Evolutionary conservation across 352 stramenopile species (phyloP).

Genomic region (Globisporangium alternatum): DNA sequence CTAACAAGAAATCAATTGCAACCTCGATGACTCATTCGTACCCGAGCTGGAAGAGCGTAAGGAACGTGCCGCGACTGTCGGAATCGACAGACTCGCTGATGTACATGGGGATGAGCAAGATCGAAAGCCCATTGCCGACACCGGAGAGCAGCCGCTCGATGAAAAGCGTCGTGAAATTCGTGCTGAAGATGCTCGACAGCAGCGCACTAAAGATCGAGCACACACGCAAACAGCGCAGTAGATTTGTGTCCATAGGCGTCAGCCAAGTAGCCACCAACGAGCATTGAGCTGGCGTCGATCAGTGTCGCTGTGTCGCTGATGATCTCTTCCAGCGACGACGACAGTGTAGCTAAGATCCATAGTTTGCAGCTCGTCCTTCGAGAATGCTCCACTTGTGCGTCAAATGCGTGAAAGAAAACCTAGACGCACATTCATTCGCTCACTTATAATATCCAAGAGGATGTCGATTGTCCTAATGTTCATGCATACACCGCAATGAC

Average conservation of each 20-base stretch:
- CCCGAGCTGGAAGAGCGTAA: constrained; percentile 82
- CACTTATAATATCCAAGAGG: too few species aligned
- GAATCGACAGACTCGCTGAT: constrained; percentile 81
- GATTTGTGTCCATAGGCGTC: constrained; percentile 72
- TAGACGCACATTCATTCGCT: too few species aligned
- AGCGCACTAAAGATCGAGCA: constrained; percentile 71
- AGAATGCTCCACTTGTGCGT: too few species aligned
- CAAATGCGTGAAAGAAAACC: too few species aligned
- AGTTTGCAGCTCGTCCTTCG: too few species aligned
- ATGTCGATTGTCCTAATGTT: too few species aligned
- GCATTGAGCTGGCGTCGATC: constrained; percentile 77
- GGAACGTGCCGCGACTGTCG: constrained; percentile 54
- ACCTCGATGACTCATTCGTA: constrained; percentile 21
- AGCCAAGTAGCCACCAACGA: constrained; percentile 64
- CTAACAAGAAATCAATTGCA: too few species aligned
- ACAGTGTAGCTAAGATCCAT: too few species aligned
- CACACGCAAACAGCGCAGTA: constrained; percentile 69
- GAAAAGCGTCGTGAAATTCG: constrained; percentile 59
- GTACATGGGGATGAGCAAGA: constrained; percentile 87
- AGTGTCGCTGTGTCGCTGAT: constrained; percentile 80
- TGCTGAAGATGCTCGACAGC: constrained; percentile 47
- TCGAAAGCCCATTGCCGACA: constrained; percentile 81
- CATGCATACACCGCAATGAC: too few species aligned
- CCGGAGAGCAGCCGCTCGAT: constrained; percentile 69
- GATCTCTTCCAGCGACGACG: constrained; percentile 63